A percentile compares a stretch with the other conserved stretches of the same genome.
phyloP scores from a whole-genome alignment of 2,329 filamentous ascomycete genomes.

The Colletotrichum tamarilloi region DNA sequence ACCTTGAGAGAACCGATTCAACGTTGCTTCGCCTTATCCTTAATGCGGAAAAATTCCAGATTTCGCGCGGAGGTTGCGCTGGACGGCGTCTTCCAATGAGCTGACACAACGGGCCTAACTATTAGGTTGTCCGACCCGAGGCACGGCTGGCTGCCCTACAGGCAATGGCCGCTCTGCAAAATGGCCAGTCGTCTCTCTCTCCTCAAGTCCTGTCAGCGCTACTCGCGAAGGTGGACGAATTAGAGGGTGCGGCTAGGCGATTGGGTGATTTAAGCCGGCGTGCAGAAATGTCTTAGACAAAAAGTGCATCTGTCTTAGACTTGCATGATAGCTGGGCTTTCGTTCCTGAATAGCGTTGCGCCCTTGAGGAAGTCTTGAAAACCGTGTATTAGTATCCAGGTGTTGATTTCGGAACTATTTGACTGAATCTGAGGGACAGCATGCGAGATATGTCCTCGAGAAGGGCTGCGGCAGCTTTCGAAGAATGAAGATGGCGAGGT shows the following conservation, averaged over 20 bases:
- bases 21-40: conserved; percentile 12
- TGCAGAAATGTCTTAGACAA: conserved; percentile 21
- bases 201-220: conserved; percentile 10
- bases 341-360: conserved; percentile 17
- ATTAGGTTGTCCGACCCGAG: neutral
- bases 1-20: neutral
- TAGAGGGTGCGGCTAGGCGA: neutral
- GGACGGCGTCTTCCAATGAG: conserved; percentile 2
- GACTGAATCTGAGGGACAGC: neutral
- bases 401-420: neutral
- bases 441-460: neutral
- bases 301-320: conserved; percentile 25
- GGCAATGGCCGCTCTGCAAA: neutral
- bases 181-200: neutral
- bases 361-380: neutral
- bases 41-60: conserved; percentile 4
- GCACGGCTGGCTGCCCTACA: conserved; percentile 5
- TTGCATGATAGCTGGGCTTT: conserved; percentile 14
- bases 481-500: neutral
- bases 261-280: conserved; percentile 13
- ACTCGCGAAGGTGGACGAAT: conserved; percentile 6
- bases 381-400: neutral
- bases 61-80: neutral
- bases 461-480: neutral
- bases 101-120: neutral